Base-by-base conservation (phyloP, 2,329 filamentous ascomycete genomes). In the Aspergillus sclerotialis region DNA sequence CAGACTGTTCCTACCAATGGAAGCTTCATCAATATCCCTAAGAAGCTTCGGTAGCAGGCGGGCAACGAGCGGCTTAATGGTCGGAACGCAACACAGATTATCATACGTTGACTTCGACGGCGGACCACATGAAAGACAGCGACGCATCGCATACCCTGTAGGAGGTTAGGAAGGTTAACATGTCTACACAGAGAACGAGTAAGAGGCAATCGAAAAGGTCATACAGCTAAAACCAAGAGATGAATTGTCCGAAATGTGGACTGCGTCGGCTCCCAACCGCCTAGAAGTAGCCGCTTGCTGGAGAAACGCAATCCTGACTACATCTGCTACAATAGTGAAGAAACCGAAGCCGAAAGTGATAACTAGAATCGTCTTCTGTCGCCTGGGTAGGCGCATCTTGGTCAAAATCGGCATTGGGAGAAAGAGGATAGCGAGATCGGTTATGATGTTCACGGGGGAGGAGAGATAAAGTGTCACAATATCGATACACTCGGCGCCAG, bases 71-170 rank as follows among this genome's bases (percentile, higher is more conserved):
- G 90, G 89, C 56, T 95, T 95, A 42, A 95, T 66, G 0, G 84
- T 90, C 7, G 90, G 90, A n/a, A 95, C 84, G 50, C 88, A 94
- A 27, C 89, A 53, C 86, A 94, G 44, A 88, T 82, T 48, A 95
- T 88, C 12, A 89, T 1, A 93, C 70, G 45, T 94, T 92, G 52
- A 94, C 87, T 59, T 95, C 89, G 35, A 95, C 79, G 9, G 82
- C 84, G 11, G 84, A 90, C 90, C 89, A 96, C 84, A 94, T 90
- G 53, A 93, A 82, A 0, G 86, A 85, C 4, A 88, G 65, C 1
- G 85, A 86, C 1, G 85, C 84, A 53, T 90, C 88, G 80, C 78
- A 85, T 35, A n/a, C n/a, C n/a, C n/a, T n/a, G n/a, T n/a, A n/a
- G n/a, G n/a, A n/a, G n/a, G n/a, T n/a, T n/a, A n/a, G n/a, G n/a